Evolutionary conservation across 768 basidiomycete genomes (phyloP), one percentile per base, ranked within the genome.

Genomic region (Termitomyces titanicus): DNA sequence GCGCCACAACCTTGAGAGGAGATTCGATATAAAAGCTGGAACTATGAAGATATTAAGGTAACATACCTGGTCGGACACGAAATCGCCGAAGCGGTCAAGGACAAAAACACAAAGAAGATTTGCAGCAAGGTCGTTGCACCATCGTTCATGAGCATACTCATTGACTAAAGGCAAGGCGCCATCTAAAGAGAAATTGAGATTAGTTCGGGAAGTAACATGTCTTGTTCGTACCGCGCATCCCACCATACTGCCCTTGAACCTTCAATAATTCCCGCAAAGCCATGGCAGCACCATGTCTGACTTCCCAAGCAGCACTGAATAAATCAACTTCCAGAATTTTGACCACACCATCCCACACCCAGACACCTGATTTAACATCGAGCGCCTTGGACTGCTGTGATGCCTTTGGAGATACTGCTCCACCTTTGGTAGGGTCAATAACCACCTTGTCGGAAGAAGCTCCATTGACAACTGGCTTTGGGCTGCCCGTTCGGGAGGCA

Each of bases 61-160:
- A 17, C 45, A 15, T 46, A 78, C 78, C 74, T 95, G 94, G 67
- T 99, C 97, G 0, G 94, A 91, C 34, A 97, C 86, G 66, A 95
- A 99, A 71, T 99, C 97, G 2, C 95, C 94, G 63, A 99, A 99
- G n/a, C 97, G 86, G 68, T 99, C 97, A 24, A 98, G 77, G 31
- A 96, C 89, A 58, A 98, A 89, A 9, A 98, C 85, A 62, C 87
- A 89, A 2, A 98, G 80, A 48, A 97, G 82, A 61, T 88, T 88
- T 10, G 91, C 84, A 2, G 92, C 88, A 15, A 98, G 73, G 55
- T 87, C 84, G 57, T 95, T 95, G 69, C 91, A 93, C 94, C 94
- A 96, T 62, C 80, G 80, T 69, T 92, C 89, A 63, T 94, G 92
- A 0, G 77, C 77, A 39, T 74, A 68, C 18, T 79, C 77, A 61